Conservation (phyloP, 1,284 basidiomycete species). For the Sphagnurus paluster region DNA sequence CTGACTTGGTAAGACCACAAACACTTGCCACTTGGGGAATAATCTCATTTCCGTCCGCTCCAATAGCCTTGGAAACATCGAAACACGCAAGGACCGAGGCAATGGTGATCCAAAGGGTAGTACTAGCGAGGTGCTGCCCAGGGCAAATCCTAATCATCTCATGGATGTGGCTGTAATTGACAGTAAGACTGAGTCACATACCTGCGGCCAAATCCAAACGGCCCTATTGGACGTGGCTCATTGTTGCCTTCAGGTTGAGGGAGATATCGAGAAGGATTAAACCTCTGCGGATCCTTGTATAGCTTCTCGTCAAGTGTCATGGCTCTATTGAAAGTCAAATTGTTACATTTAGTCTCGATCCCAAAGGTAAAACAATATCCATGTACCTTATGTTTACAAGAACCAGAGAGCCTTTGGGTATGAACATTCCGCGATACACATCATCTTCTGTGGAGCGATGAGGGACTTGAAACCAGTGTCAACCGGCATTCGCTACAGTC, state of each 20-base stretch:
- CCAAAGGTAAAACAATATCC: neutral
- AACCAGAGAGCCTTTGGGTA: conserved; percentile 34
- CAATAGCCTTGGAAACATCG: conserved; percentile 5
- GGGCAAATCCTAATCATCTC: conserved; percentile 19
- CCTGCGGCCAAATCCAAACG: conserved; percentile 40
- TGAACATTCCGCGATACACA: conserved; percentile 32
- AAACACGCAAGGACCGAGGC: conserved; percentile 12
- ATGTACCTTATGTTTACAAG: conserved; percentile 28
- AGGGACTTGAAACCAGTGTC: conserved; percentile 18
- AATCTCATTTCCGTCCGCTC: conserved; percentile 12
- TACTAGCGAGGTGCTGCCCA: conserved; percentile 11
- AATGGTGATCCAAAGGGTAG: conserved; percentile 15
- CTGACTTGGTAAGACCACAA: too few relatives aligned
- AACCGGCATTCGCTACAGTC: too few relatives aligned
- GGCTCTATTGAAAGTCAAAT: conserved; percentile 15
- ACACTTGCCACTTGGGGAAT: too few relatives aligned
- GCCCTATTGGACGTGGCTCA: conserved; percentile 29
- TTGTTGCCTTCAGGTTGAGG: conserved; percentile 25
- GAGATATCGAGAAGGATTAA: conserved; percentile 37
- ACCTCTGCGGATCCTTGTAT: conserved; percentile 35
- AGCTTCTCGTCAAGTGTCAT: conserved; percentile 27
- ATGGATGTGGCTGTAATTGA: too few relatives aligned
- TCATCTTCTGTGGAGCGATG: conserved; percentile 29
- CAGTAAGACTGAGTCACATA: too few relatives aligned
- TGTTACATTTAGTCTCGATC: too few relatives aligned